Base-by-base conservation (phyloP, 345 rosid species). In the Salix caprea region DNA sequence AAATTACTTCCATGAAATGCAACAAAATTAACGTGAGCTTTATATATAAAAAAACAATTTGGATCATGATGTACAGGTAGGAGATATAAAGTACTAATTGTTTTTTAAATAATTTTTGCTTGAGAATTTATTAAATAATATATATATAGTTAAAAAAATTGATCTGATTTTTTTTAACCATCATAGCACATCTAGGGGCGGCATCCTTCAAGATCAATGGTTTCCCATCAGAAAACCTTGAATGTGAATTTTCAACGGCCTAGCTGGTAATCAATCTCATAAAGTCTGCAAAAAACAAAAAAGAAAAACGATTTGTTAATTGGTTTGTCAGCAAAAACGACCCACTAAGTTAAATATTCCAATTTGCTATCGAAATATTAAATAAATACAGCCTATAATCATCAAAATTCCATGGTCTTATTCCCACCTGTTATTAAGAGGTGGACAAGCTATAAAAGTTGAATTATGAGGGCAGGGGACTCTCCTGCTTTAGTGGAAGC, bases 271-370 rank as follows among this genome's bases (percentile, higher is more conserved):
- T 78, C 79, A 71, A 46, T 62, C 23, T 21, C 9, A 28, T 5
- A 85, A 88, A 83, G 88, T 86, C 86, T 30, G 46, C 83, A 73
- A 79, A 78, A 82, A 70, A 85, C 81, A 77, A 76, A 77, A 73
- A 30, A 21, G 75, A 76, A 77, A 73, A 30, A 21, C 6, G 56
- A 44, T 58, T 60, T 71, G 69, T 46, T 64, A 19, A 21, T 66
- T 34, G 65, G 60, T n/a, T 81, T 76, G 84, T 81, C 82, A 79
- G 82, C 79, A 75, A 81, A 79, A 74, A 58, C 73, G 71, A 80
- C 84, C 64, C 64, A 23, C 64, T n/a, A 23, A 23, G 64, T 23
- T 23, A 58, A 58, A 58, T 58, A 58, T 58, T 58, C 64, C 64
- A 58, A 58, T n/a, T 58, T 23, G 64, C 64, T 14, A 58, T 58